Evolutionary conservation across 306 rosid genomes (phyloP).

Genomic region (Calophaca sinica): DNA sequence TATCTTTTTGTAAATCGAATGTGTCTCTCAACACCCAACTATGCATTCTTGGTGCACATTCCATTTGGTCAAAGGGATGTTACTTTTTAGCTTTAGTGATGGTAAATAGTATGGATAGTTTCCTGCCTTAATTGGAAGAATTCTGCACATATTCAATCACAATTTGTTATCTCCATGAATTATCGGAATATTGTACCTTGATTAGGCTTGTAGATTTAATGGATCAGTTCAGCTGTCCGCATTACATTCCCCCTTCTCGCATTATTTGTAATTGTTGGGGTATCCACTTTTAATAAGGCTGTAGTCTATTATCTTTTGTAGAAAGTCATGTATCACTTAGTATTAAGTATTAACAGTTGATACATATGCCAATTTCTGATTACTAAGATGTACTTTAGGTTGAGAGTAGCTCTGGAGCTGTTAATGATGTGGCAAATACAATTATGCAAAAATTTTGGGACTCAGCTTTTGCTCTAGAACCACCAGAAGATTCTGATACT

Average conservation of each 20-base stretch:
- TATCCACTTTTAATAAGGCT: background rate
- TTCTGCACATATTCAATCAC: background rate
- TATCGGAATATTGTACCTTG: background rate
- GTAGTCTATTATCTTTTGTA: slow-evolving; percentile 36
- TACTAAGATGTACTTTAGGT: slow-evolving; percentile 54
- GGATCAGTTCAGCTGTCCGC: slow-evolving; percentile 24
- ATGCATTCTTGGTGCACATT: slow-evolving; percentile 2
- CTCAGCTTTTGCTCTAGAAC: slow-evolving; percentile 81
- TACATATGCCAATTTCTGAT: slow-evolving; percentile 41
- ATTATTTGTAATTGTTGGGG: background rate
- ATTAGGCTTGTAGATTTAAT: slow-evolving; percentile 25
- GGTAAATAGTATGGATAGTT: background rate
- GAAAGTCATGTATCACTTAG: slow-evolving; percentile 19
- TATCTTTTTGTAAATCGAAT: slow-evolving; percentile 7
- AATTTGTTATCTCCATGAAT: slow-evolving; percentile 5
- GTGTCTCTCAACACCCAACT: background rate
- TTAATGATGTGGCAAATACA: slow-evolving; percentile 80
- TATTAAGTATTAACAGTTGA: slow-evolving; percentile 14
- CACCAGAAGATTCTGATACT: slow-evolving; percentile 87
- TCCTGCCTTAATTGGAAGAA: slow-evolving; percentile 12
- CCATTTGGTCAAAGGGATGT: slow-evolving; percentile 31
- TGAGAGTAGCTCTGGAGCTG: slow-evolving; percentile 80
- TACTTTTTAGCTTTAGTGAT: slow-evolving; percentile 25
- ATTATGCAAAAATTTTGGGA: slow-evolving; percentile 99
- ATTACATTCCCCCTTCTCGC: background rate